Base-by-base conservation (phyloP, 2,329 filamentous ascomycete species). In the Alternaria atra region DNA sequence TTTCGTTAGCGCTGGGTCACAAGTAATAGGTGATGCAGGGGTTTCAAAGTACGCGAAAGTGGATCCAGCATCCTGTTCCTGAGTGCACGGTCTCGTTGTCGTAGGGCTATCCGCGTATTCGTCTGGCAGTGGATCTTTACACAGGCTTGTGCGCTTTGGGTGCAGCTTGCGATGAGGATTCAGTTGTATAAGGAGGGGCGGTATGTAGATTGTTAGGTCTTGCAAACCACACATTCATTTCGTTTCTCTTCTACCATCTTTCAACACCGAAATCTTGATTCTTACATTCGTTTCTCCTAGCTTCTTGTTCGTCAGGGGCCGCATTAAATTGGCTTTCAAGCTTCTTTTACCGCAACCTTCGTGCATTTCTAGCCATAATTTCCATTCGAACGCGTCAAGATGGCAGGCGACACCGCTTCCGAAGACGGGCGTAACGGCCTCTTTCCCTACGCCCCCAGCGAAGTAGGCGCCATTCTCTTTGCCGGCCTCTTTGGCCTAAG, bases 391-490 rank as follows among this genome's bases (percentile, higher is more conserved):
- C 20, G 20, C 20, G 20, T 20, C 20, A 20, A 20, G 20, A 20
- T 20, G 20, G 20, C 20, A 20, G 20, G 20, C 20, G 20, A 20
- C 20, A 20, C 20, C 20, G 20, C 20, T 20, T 20, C 20, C 20
- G 20, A 20, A 20, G 20, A 20, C 20, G 2, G 20, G 20, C 20
- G 2, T 20, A 20, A 20, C 20, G 20, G 20, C 20, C 20, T 20
- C 25, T 72, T 68, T 25, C 62, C 17, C 2, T 72, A 72, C 43
- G 27, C 55, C 6, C 68, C 69, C 9, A 72, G 52, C 47, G 51
- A 55, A 27, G 8, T 52, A 23, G 64, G 52, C 5, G 54, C 63
- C 4, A 52, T 71, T 10, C 50, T 67, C 12, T 58, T 59, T 40
- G 58, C 65, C 27, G 56, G 17, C 15, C 35, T 63, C 13, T 72